Evolutionary conservation across 2,329 filamentous ascomycete species (phyloP).

Genomic region (Aspergillus sp.): DNA sequence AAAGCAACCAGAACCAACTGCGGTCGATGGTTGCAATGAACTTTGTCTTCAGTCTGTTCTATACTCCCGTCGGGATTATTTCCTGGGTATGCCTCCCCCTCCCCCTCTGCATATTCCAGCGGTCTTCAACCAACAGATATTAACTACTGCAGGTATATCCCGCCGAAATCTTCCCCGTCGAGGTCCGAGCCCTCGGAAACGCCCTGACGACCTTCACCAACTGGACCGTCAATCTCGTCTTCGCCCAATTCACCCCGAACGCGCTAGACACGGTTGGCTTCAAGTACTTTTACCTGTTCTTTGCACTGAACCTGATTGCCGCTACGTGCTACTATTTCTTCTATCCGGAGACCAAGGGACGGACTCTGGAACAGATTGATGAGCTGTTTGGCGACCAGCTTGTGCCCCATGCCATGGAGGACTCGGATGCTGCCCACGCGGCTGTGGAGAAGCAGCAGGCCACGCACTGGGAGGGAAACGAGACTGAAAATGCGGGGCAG

Average conservation of each 20-base stretch:
- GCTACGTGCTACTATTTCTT: slow-evolving; percentile 19
- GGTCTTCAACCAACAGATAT: no score
- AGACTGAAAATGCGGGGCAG: no score
- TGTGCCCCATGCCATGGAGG: slow-evolving; percentile 6
- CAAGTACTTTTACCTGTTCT: slow-evolving; percentile 52
- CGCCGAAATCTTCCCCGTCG: slow-evolving; percentile 49
- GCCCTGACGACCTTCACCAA: slow-evolving; percentile 47
- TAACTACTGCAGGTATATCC: slow-evolving; percentile 34
- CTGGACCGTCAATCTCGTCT: slow-evolving; percentile 49
- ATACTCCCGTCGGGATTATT: slow-evolving; percentile 46
- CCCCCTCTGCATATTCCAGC: no score
- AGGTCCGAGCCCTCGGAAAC: slow-evolving; percentile 44
- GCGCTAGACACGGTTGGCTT: slow-evolving; percentile 47
- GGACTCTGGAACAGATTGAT: slow-evolving; percentile 8
- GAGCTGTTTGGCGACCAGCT: slow-evolving; percentile 9
- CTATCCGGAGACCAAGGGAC: slow-evolving; percentile 8
- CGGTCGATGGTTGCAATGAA: slow-evolving; percentile 50
- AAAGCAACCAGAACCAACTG: slow-evolving; percentile 35
- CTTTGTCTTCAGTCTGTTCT: slow-evolving; percentile 49
- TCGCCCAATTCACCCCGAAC: slow-evolving; percentile 51
- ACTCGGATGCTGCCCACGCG: slow-evolving; percentile 1
- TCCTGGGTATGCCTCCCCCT: slow-evolving; percentile 32
- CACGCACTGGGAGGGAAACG: background rate
- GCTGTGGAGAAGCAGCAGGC: slow-evolving; percentile 7
- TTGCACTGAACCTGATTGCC: slow-evolving; percentile 50